Percentiles rank a stretch among this genome's conserved stretches.
These are phyloP conservation scores for Caryopteris hybrid DNA, from an alignment of 305 asterid genomes.

Conservation along the genomic window DNA sequence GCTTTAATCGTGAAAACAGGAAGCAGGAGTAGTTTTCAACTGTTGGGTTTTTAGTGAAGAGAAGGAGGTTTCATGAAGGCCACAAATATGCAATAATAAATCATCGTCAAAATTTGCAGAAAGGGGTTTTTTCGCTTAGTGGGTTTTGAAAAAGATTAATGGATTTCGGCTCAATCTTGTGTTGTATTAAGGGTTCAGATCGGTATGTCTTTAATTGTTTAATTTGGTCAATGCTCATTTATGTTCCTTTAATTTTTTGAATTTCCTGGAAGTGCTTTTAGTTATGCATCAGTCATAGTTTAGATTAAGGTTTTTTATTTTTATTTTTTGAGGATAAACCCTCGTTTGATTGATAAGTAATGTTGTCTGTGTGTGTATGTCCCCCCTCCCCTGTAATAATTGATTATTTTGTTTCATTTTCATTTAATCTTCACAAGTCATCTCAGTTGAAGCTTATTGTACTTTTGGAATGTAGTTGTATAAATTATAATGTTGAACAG, in stretches of 20 bases:
- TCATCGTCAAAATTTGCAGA: conserved; percentile 17
- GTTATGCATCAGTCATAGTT: neutral
- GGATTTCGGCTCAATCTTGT: conserved; percentile 54
- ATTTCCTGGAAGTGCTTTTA: neutral
- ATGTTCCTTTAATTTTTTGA: neutral
- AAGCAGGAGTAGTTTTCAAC: neutral
- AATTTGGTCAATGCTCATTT: conserved; percentile 18
- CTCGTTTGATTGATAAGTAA: neutral
- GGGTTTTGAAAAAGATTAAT: conserved; percentile 23
- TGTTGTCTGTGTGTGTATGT: neutral
- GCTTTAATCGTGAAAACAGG: neutral
- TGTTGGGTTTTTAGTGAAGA: conserved; percentile 15
- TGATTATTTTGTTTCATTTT: neutral
- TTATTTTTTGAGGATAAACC: neutral
- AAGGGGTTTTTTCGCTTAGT: conserved; percentile 16
- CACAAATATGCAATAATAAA: neutral
- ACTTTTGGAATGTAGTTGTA: conserved; percentile 13
- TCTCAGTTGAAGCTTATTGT: conserved; percentile 1
- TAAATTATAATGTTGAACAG: conserved; percentile 35
- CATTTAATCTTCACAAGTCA: conserved; percentile 1
- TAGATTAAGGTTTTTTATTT: neutral
- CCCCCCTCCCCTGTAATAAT: neutral
- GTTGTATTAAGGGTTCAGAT: conserved; percentile 69
- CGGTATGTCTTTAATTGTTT: conserved; percentile 45
- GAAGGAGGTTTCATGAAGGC: conserved; percentile 21